Evolutionary conservation across 148 eudicot genomes (phyloP).

Genomic region (Cornus controversa): DNA sequence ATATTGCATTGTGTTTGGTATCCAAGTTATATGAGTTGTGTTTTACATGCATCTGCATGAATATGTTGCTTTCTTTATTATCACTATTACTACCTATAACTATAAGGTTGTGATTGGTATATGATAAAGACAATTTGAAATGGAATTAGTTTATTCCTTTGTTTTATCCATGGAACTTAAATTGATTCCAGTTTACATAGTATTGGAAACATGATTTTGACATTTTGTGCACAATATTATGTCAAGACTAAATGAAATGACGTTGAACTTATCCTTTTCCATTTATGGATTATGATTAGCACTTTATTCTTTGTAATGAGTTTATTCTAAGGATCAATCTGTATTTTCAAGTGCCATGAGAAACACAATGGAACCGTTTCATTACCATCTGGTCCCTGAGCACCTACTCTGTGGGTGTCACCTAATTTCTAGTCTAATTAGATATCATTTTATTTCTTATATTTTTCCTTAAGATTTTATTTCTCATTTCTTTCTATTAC

Average conservation of each 20-base stretch:
- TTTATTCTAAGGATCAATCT: background rate
- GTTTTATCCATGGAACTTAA: background rate
- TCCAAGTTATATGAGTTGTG: background rate
- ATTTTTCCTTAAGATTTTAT: background rate
- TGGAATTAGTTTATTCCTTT: background rate
- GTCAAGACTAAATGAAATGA: background rate
- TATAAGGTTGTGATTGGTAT: background rate
- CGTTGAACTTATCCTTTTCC: too few species aligned
- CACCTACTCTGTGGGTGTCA: background rate
- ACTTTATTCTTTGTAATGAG: background rate
- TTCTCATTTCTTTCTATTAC: conserved; percentile 15
- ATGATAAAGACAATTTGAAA: background rate
- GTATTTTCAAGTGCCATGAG: background rate
- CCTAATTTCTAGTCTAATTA: background rate
- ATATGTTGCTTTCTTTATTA: background rate
- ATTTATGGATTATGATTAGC: too few species aligned
- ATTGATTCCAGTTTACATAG: background rate
- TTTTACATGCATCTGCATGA: background rate
- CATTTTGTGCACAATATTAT: background rate
- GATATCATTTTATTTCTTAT: background rate
- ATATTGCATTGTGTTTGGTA: background rate
- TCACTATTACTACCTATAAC: too few species aligned
- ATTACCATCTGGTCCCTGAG: background rate
- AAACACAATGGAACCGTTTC: background rate
- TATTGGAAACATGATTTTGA: background rate